phyloP scores from a whole-genome alignment of 2,329 filamentous ascomycete genomes.

The Pseudogymnoascus sp. region DNA sequence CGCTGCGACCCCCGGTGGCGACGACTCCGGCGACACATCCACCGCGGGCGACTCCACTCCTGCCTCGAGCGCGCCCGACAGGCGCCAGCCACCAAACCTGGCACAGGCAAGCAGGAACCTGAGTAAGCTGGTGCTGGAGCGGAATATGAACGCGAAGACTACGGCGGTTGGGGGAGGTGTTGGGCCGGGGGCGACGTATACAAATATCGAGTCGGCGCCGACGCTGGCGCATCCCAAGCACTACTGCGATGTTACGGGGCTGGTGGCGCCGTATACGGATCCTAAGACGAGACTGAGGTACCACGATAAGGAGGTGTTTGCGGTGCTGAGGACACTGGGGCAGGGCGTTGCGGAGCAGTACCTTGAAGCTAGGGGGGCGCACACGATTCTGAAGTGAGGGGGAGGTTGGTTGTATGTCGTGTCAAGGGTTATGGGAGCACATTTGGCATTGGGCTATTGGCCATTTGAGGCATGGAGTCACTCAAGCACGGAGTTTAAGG shows the following conservation, averaged over 20 bases:
- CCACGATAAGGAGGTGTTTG: constrained; percentile 87
- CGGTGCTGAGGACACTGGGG: constrained; percentile 67
- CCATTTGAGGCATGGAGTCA: neutral
- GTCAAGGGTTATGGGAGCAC: neutral
- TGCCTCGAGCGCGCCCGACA: constrained; percentile 31
- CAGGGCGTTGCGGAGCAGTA: constrained; percentile 82
- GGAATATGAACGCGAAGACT: constrained; percentile 48
- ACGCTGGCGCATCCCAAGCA: constrained; percentile 75
- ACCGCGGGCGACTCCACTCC: constrained; percentile 40
- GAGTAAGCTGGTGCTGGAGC: constrained; percentile 81
- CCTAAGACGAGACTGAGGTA: constrained; percentile 92
- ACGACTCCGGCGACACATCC: constrained; percentile 46
- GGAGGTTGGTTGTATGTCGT: neutral
- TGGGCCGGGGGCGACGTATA: constrained; percentile 77
- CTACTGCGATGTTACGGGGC: constrained; percentile 92
- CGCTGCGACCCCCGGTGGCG: constrained; percentile 59
- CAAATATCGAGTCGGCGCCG: constrained; percentile 91
- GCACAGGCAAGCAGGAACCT: constrained; percentile 83
- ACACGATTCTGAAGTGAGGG: constrained; percentile 80
- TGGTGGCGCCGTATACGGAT: constrained; percentile 86
- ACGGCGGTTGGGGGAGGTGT: constrained; percentile 31
- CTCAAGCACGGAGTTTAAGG: neutral
- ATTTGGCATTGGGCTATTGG: constrained; percentile 1
- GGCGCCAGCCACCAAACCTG: constrained; percentile 53
- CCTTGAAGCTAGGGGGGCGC: constrained; percentile 80